Base-by-base conservation (phyloP, 768 basidiomycete genomes). In the Boletus patriciae region DNA sequence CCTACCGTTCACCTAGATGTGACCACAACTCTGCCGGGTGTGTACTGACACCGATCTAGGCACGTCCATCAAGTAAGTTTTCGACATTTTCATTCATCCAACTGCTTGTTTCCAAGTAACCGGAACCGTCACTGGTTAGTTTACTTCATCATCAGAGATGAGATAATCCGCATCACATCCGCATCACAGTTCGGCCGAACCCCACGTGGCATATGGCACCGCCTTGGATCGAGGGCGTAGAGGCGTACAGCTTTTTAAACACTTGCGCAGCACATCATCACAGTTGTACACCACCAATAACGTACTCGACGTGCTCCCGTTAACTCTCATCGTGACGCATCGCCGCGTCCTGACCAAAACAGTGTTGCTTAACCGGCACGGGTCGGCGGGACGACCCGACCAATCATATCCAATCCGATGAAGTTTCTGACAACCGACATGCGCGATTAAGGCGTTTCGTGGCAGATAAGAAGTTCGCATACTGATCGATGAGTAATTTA, bases 91-190 rank as follows among this genome's bases (percentile, higher is more conserved):
- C 16, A 12, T n/a, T 18, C 15, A 12, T 15, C 27, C 23, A 10
- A 23, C n/a, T 27, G 50, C 37, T n/a, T 2, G 62, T 49, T 33
- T 52, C 47, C 53, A 65, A 55, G 59, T 51, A 37, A 58, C 60
- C 58, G 62, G 27, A 25, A 5, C 11, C 21, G 19, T 43, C 5
- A 13, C 34, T 29, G 36, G 31, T 47, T 43, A 40, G 49, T 40
- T 34, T 37, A 37, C 41, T 29, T 43, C 42, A 54, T 44, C 5
- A 38, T 61, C 50, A 41, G n/a, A 34, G 38, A 33, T 52, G 36
- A 46, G 41, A 44, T 54, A 52, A 59, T 44, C 18, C 25, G 8
- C 18, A 19, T 52, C 40, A n/a, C 41, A 59, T 44, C 18, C 25
- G 8, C 18, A 19, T 52, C 40, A n/a, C 41, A 12, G 4, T 42